Evolutionary conservation across 176 grass and related monocot genomes (phyloP).

Genomic region (Aechmea fasciata): DNA sequence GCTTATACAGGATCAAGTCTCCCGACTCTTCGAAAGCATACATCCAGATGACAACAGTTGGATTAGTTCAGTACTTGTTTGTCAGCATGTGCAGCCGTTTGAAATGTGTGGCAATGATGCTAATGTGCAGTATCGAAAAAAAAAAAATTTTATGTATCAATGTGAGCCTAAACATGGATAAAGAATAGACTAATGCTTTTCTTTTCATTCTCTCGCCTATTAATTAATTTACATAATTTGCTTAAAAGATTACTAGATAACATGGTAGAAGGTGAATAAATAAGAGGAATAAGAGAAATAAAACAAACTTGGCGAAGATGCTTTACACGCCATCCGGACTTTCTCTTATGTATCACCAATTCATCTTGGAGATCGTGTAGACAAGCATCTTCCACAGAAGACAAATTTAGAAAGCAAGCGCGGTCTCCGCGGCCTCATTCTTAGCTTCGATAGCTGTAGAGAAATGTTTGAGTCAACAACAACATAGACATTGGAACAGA

Average conservation of each 20-base stretch:
- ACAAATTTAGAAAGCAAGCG: constrained; percentile 18
- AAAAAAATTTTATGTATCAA: too few relatives aligned
- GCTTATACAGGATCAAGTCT: too few relatives aligned
- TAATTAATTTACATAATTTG: neutral
- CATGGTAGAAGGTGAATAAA: neutral
- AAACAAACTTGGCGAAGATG: neutral
- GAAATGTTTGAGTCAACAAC: constrained; percentile 5
- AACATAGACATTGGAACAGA: neutral
- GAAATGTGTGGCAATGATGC: too few relatives aligned
- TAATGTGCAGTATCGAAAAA: too few relatives aligned
- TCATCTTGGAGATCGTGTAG: constrained; percentile 25
- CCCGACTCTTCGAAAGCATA: too few relatives aligned
- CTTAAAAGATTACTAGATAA: neutral
- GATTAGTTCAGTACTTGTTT: too few relatives aligned
- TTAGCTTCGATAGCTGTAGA: constrained; percentile 20
- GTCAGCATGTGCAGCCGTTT: too few relatives aligned
- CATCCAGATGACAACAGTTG: too few relatives aligned
- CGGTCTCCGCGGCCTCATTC: constrained; percentile 16
- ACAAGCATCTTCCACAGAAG: constrained; percentile 33
- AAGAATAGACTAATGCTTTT: neutral
- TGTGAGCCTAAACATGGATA: neutral
- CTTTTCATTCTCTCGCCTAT: neutral
- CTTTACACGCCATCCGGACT: neutral
- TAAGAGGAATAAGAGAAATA: neutral
- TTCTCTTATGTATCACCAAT: neutral